A percentile compares a stretch with the other conserved stretches of the same genome.
These are phyloP conservation scores for Metschnikowia cerradonensis DNA, from an alignment of 805 yeast genomes.

Conservation along the genomic window DNA sequence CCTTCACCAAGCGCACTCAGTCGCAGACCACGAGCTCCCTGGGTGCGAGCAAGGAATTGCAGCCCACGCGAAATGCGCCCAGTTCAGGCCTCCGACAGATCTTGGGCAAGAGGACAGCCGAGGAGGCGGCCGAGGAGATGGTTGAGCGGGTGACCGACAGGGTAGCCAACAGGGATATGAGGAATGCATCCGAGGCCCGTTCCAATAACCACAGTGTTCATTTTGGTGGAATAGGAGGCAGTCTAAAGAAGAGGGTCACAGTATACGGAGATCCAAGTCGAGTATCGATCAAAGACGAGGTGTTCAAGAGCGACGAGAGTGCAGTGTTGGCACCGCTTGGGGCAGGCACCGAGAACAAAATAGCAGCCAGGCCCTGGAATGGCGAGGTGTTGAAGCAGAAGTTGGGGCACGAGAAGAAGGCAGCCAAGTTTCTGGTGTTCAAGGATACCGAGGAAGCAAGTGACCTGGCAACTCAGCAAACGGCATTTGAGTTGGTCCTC, in stretches of 20 bases:
- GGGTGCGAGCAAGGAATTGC: not conserved
- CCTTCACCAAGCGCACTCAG: constrained; percentile 31
- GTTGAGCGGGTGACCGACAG: not conserved
- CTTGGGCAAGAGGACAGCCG: constrained; percentile 1
- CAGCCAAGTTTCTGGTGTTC: constrained; percentile 27
- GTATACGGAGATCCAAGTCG: constrained; percentile 25
- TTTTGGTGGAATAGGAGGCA: not conserved
- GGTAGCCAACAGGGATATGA: not conserved
- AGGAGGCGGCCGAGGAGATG: not conserved
- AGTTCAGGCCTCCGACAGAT: not conserved
- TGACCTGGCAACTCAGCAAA: not conserved
- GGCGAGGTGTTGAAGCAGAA: constrained; percentile 57
- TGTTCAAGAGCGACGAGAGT: constrained; percentile 26
- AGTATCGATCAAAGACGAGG: constrained; percentile 12
- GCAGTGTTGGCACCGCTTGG: constrained; percentile 42
- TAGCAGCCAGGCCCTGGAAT: constrained; percentile 54
- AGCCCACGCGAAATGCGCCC: not conserved
- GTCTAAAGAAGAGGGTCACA: constrained; percentile 27
- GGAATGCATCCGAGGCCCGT: not conserved
- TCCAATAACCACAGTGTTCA: not conserved
- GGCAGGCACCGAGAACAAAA: constrained; percentile 61
- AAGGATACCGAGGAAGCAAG: constrained; percentile 9
- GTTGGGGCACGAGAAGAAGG: constrained; percentile 3
- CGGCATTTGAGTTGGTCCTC: constrained; percentile 8
- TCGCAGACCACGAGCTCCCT: not conserved